Evolutionary conservation across 2,329 filamentous ascomycete genomes (phyloP).

Genomic region (Oidium heveae): DNA sequence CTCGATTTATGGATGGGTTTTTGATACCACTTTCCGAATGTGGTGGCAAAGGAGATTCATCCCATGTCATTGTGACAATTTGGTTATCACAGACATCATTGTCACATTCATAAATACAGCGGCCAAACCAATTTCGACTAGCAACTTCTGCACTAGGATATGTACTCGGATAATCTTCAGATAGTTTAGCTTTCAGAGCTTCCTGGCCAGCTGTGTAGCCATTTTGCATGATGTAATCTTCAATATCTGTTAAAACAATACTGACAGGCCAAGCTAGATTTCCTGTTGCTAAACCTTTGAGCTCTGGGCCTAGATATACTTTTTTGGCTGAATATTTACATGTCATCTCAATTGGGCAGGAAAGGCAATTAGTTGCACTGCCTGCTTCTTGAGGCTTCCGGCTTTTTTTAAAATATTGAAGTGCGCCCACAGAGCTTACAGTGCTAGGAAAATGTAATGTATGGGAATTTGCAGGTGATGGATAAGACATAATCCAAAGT

Average conservation of each 20-base stretch:
- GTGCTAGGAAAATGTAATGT: conserved; percentile 47
- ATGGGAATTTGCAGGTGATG: conserved; percentile 14
- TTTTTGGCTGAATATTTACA: conserved; percentile 73
- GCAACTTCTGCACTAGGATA: conserved; percentile 23
- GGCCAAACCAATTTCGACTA: conserved; percentile 53
- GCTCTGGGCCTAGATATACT: conserved; percentile 28
- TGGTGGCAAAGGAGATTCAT: conserved; percentile 30
- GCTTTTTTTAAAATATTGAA: conserved; percentile 52
- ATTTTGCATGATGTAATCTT: conserved; percentile 32
- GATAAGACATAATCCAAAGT: conserved; percentile 66
- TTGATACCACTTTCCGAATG: conserved; percentile 3
- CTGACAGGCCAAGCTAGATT: conserved; percentile 61
- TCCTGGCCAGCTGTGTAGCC: conserved; percentile 24
- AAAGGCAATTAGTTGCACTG: conserved; percentile 61
- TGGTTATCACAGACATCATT: conserved; percentile 92
- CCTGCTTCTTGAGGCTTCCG: conserved; percentile 57
- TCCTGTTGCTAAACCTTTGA: conserved; percentile 32
- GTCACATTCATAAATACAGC: conserved; percentile 84
- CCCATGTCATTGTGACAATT: conserved; percentile 68
- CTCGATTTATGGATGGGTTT: conserved; percentile 17
- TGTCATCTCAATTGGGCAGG: conserved; percentile 44
- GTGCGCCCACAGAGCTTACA: conserved; percentile 49
- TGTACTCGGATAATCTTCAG: conserved; percentile 27
- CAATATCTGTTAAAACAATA: conserved; percentile 80
- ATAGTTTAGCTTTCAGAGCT: conserved; percentile 15